Percentiles rank a stretch among this genome's conserved stretches.
These are phyloP conservation scores for Blastobotrys terrestris DNA, from an alignment of 805 yeast species.

Conservation along the genomic window DNA sequence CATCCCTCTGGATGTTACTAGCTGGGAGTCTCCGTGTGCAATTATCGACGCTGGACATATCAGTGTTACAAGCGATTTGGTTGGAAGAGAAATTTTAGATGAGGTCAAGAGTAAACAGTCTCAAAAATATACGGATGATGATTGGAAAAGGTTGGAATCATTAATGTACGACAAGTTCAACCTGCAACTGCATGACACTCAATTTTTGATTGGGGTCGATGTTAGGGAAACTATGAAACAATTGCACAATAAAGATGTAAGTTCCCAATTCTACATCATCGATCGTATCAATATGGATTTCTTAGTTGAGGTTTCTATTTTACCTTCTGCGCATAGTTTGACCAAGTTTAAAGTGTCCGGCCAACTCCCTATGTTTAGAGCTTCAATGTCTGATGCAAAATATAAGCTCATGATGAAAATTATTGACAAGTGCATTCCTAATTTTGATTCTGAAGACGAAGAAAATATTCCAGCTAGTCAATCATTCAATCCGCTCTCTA, in stretches of 20 bases:
- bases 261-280: conserved; percentile 55
- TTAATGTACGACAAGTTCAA: conserved; percentile 88
- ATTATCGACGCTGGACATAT: conserved; percentile 95
- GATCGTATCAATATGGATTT: conserved; percentile 73
- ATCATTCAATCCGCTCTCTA: not conserved
- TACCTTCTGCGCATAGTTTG: conserved; percentile 70
- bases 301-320: conserved; percentile 71
- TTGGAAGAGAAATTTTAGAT: conserved; percentile 59
- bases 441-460: conserved; percentile 31
- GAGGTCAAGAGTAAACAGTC: conserved; percentile 57
- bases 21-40: conserved; percentile 81
- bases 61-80: conserved; percentile 73
- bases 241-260: conserved; percentile 38
- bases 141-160: conserved; percentile 68
- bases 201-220: conserved; percentile 77
- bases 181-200: conserved; percentile 75
- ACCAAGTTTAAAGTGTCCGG: conserved; percentile 73
- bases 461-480: not conserved
- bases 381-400: conserved; percentile 80
- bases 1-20: conserved; percentile 72
- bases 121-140: conserved; percentile 50
- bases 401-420: conserved; percentile 82
- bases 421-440: conserved; percentile 64
- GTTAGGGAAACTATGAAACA: conserved; percentile 73
- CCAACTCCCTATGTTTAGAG: conserved; percentile 62